Evolutionary conservation across 192 early-diverging fungal genomes (phyloP).

Genomic region (Diversispora epigaea): DNA sequence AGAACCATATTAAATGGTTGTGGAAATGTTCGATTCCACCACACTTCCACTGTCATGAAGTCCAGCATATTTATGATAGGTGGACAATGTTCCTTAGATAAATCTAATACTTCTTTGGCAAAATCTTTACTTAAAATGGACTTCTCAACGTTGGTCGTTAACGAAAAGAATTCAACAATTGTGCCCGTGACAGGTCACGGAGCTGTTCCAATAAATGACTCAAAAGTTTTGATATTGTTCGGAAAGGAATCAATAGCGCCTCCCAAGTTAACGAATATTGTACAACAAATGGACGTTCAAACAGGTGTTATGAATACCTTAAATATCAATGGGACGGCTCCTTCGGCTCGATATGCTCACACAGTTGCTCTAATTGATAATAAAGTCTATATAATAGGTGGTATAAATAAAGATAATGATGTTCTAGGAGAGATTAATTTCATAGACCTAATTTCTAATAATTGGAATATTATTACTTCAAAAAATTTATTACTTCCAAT

Average conservation of each 20-base stretch:
- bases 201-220: slow-evolving; percentile 10
- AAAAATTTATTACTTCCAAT: neutral
- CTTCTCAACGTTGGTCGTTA: slow-evolving; percentile 12
- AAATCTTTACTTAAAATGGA: neutral
- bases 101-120: neutral
- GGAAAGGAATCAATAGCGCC: slow-evolving; percentile 9
- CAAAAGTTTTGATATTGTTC: slow-evolving; percentile 20
- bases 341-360: slow-evolving; percentile 1
- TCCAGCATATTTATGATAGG: neutral
- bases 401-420: neutral
- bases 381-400: slow-evolving; percentile 12
- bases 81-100: neutral
- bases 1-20: neutral
- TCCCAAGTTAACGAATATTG: neutral
- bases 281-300: slow-evolving; percentile 8
- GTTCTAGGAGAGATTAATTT: slow-evolving; percentile 4
- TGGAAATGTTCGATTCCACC: neutral
- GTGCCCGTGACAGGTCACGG: slow-evolving; percentile 22
- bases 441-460: neutral
- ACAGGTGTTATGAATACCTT: neutral
- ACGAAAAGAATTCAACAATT: slow-evolving; percentile 13
- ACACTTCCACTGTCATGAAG: neutral
- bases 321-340: neutral
- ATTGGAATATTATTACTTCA: neutral
- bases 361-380: slow-evolving; percentile 1